phyloP scores from a whole-genome alignment of 306 rosid genomes.

The Gynostemma pentaphyllum region DNA sequence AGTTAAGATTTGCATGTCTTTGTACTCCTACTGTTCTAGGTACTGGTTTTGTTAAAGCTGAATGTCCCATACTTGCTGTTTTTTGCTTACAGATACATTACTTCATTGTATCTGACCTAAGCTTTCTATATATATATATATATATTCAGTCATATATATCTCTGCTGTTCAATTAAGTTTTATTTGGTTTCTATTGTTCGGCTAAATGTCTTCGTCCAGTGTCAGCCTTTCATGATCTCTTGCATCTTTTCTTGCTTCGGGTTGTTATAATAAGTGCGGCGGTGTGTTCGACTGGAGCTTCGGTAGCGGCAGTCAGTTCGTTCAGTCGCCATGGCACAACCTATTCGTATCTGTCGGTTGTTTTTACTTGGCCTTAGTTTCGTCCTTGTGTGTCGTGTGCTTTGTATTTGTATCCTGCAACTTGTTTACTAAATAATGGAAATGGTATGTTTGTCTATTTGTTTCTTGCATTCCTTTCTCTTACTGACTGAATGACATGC shows the following conservation, averaged over 20 bases:
- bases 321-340: not conserved
- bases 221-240: not conserved
- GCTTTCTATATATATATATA: too few relatives aligned
- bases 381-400: not conserved
- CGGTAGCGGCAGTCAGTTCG: not conserved
- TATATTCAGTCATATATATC: not conserved
- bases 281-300: not conserved
- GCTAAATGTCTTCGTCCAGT: not conserved
- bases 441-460: not conserved
- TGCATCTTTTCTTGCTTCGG: not conserved
- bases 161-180: not conserved
- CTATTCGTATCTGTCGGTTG: not conserved
- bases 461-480: not conserved
- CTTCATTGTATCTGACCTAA: constrained; percentile 2
- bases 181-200: not conserved
- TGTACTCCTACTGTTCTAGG: not conserved
- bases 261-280: not conserved
- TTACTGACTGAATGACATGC: not conserved
- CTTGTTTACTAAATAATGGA: constrained; percentile 2
- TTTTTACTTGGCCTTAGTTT: not conserved
- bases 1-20: not conserved
- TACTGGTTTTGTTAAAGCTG: constrained; percentile 10
- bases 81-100: constrained; percentile 4
- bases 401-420: not conserved
- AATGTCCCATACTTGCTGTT: not conserved